Base-by-base conservation (phyloP, 805 yeast genomes). In the Wickerhamiella galacta region DNA sequence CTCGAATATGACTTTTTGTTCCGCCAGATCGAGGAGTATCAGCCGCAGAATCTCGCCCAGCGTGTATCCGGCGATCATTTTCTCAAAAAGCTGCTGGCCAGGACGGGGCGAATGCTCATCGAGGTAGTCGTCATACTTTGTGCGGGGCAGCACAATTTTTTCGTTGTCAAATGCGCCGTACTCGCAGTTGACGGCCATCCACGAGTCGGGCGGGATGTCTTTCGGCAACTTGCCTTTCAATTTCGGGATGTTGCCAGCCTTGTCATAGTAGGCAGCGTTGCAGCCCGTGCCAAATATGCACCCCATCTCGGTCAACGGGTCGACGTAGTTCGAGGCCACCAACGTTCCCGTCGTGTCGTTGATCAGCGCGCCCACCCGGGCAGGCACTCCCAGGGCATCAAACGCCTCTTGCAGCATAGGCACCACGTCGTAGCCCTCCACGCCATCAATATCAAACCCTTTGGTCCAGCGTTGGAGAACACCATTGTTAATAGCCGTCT, bases 151-250 rank as follows among this genome's bases (percentile, higher is more conserved):
- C 22, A 75, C 69, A 7, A 45, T 38, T 50, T 77, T 92, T 58
- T 82, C 95, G 53, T 82, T 85, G 57, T 87, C 96, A 54, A 87
- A 87, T 5, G 95, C 87, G 51, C 98, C 96, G 62, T 87, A 87
- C 63, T 87, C 98, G 66, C 95, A 83, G 67, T 87, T 87, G 56
- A 87, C 87, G 35, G 95, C 95, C 93, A 87, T 85, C 41, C 76
- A 73, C 27, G 77, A 66, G 31, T 68, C 69, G 5, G 52, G 56
- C 24, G 69, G 52, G 45, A 82, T 68, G 51, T 81, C 94, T 27
- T 57, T 60, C 20, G 72, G 66, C 34, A 76, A 55, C 46, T 58
- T 61, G 39, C 90, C 93, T 47, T 71, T 72, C 46, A 87, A 66
- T 63, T 87, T 87, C 42, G 85, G 87, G 47, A 87, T 71, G 47